A percentile compares a stretch with the other conserved stretches of the same genome.
phyloP scores from a whole-genome alignment of 495 filamentous ascomycete genomes.

The Lepraria neglecta region DNA sequence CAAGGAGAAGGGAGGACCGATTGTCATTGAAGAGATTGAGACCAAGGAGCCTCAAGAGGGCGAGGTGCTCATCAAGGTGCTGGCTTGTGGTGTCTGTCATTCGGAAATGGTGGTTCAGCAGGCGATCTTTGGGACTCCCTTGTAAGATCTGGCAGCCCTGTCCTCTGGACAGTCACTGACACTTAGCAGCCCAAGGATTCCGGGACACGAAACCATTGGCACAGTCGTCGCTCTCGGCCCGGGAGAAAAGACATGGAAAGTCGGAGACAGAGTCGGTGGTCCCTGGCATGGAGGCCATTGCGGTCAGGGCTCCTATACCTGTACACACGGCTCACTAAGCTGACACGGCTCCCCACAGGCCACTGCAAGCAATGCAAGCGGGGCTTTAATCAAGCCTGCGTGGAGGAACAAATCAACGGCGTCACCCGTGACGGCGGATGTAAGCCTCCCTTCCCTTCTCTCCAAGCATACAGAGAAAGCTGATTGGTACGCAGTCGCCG shows the following conservation, averaged over 20 bases:
- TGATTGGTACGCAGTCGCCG: conserved; percentile 40
- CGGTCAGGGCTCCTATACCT: conserved; percentile 22
- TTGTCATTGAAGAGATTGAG: conserved; percentile 59
- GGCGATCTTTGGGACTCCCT: conserved; percentile 31
- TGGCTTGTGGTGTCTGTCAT: conserved; percentile 59
- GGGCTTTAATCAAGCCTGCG: conserved; percentile 42
- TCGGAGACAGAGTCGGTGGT: conserved; percentile 58
- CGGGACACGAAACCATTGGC: conserved; percentile 56
- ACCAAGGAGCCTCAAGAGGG: conserved; percentile 60
- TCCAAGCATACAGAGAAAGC: background rate
- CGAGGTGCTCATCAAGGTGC: conserved; percentile 56
- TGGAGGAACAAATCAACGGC: conserved; percentile 47
- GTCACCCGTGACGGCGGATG: conserved; percentile 44
- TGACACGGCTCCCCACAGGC: conserved; percentile 18
- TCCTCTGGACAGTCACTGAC: background rate
- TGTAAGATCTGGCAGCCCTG: conserved; percentile 1
- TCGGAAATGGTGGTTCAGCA: conserved; percentile 60
- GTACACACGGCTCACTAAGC: background rate
- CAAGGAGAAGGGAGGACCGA: conserved; percentile 61
- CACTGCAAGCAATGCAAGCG: conserved; percentile 38
- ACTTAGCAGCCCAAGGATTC: conserved; percentile 19
- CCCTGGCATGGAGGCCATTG: conserved; percentile 48
- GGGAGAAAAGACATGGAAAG: conserved; percentile 45
- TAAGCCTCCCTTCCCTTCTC: conserved; percentile 31
- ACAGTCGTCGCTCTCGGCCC: conserved; percentile 56